Base-by-base conservation (phyloP, 2,329 filamentous ascomycete species). In the Neobulgaria alba region DNA sequence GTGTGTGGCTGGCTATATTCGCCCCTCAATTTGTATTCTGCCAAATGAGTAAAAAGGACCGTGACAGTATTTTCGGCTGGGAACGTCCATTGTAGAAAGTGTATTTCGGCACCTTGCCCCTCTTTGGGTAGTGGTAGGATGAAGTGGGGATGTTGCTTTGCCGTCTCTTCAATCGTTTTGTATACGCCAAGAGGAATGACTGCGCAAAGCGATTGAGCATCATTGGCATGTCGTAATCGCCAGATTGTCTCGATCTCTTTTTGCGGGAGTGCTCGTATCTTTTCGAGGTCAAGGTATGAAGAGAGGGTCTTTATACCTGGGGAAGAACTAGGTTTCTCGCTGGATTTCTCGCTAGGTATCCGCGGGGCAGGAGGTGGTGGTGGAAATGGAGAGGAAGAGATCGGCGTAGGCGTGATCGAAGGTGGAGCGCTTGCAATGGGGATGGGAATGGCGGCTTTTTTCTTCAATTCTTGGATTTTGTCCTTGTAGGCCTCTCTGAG, bases 51-150 rank as follows among this genome's bases (percentile, higher is more conserved):
- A 66, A 98, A 96, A 23, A 98, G 78, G 4, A 96, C 81, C 0
- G 83, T 86, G 44, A 75, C 77, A 3, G 79, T 82, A 45, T 72
- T 21, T 66, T 71, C 68, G 0, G 79, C 72, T 45, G 94, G 89
- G 63, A 95, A 95, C 0, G 84, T 85, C 87, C 93, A 98, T 64
- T 98, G 90, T 47, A 98, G 65, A 63, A 94, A 95, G 65, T 98
- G 92, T 33, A 98, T 88, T 63, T 96, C 92, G 34, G 88, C 86
- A 38, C 85, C 86, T 47, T 75, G 67, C 3, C 64, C 62, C 37
- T 60, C 69, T 63, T 75, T 85, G 50, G 85, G 85, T 5, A 96
- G 73, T 0, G 92, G 92, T 1, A 98, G 75, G 41, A 98, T 82
- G 66, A 98, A 98, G 54, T 88, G 82, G 10, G 92, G 92, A 60